phyloP scores from a whole-genome alignment of 2,329 filamentous ascomycete genomes.

The Sporothrix curviconia region DNA sequence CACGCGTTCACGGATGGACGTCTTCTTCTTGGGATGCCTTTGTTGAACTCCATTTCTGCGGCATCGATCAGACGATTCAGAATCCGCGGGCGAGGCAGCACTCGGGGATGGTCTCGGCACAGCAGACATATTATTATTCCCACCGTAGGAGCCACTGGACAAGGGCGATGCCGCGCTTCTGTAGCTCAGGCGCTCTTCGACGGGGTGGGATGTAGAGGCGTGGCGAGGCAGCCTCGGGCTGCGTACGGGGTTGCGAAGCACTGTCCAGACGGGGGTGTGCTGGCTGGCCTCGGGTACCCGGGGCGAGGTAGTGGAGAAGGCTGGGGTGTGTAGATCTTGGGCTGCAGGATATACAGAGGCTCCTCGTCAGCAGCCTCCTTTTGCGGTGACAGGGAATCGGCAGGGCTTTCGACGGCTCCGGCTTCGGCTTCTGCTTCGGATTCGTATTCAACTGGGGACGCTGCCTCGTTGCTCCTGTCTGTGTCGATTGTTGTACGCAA shows the following conservation, averaged over 20 bases:
- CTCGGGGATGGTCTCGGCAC: neutral
- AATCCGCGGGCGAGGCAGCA: conserved; percentile 3
- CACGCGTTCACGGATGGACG: conserved; percentile 48
- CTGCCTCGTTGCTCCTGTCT: neutral
- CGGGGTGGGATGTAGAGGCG: conserved; percentile 5
- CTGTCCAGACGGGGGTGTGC: neutral
- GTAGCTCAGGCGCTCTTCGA: conserved; percentile 7
- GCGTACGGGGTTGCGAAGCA: neutral
- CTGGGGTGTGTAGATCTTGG: conserved; percentile 50
- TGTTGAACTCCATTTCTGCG: neutral
- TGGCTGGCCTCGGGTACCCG: conserved; percentile 27
- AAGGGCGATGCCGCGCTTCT: neutral
- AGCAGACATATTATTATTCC: neutral
- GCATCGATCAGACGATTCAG: conserved; percentile 6
- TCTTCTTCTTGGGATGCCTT: conserved; percentile 24
- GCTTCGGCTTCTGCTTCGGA: neutral
- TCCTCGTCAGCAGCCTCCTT: conserved; percentile 20
- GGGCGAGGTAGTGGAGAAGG: conserved; percentile 45
- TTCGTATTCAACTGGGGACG: no score
- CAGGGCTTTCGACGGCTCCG: neutral
- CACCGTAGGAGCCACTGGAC: neutral
- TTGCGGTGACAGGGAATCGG: neutral
- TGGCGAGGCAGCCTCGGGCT: conserved; percentile 1
- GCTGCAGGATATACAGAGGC: conserved; percentile 48
- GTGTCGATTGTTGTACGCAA: conserved; percentile 2